A percentile compares a stretch with the other conserved stretches of the same genome.
Evolutionary conservation across 1,284 basidiomycete species (phyloP).

Genomic region (Polyporus tsugae): DNA sequence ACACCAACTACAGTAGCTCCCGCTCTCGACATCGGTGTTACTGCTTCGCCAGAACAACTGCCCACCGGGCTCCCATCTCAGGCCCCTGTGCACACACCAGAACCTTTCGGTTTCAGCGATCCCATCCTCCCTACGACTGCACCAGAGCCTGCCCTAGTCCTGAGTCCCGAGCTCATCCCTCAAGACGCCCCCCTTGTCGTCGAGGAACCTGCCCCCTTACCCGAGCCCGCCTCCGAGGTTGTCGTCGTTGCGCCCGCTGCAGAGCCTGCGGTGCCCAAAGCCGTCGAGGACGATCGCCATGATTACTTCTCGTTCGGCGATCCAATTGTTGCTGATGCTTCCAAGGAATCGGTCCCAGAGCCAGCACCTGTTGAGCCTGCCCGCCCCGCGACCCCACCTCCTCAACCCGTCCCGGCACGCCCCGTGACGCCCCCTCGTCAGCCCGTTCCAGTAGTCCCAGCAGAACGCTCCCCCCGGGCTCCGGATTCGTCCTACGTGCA

Average conservation of each 20-base stretch:
- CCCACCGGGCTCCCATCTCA: constrained; percentile 16
- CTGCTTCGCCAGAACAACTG: constrained; percentile 29
- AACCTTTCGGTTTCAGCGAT: constrained; percentile 31
- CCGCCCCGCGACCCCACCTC: not conserved
- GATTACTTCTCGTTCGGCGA: constrained; percentile 40
- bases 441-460: constrained; percentile 13
- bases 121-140: constrained; percentile 19
- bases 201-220: constrained; percentile 4
- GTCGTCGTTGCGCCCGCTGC: constrained; percentile 13
- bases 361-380: constrained; percentile 5
- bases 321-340: constrained; percentile 9
- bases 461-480: not conserved
- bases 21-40: constrained; percentile 7
- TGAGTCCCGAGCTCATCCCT: constrained; percentile 22
- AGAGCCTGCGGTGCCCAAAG: constrained; percentile 17
- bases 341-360: constrained; percentile 8
- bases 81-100: constrained; percentile 6
- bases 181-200: constrained; percentile 15
- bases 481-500: constrained; percentile 22
- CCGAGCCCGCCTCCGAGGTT: not conserved
- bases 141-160: constrained; percentile 19
- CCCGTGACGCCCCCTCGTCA: not conserved
- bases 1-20: constrained; percentile 18
- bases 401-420: not conserved
- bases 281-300: constrained; percentile 26